Conservation (phyloP, 2,329 filamentous ascomycete genomes). For the Cordyceps javanica region DNA sequence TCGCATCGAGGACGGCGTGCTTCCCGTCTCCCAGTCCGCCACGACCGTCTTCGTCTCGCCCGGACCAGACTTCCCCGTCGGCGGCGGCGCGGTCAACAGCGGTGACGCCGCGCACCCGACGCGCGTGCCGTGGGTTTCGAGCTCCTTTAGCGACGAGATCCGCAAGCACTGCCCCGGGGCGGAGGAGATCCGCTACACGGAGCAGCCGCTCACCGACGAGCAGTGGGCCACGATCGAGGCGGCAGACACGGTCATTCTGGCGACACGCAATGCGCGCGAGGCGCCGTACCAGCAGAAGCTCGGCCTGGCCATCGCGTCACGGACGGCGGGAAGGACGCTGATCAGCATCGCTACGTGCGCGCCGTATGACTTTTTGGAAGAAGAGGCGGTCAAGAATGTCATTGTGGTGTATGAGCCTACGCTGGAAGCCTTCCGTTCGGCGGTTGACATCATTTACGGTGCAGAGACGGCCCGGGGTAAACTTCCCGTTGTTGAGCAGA, state of each 20-base stretch:
- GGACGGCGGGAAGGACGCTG: conserved; percentile 13
- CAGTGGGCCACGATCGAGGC: conserved; percentile 19
- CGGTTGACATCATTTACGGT: conserved; percentile 19
- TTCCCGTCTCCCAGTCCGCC: conserved; percentile 16
- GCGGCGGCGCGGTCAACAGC: conserved; percentile 19
- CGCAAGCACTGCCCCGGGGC: conserved; percentile 13
- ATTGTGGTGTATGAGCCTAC: conserved; percentile 23
- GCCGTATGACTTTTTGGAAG: conserved; percentile 22
- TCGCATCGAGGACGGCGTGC: conserved; percentile 14
- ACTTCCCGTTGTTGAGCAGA: conserved; percentile 15
- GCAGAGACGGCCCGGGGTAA: conserved; percentile 14
- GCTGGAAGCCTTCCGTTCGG: conserved; percentile 19
- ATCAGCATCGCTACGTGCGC: conserved; percentile 21
- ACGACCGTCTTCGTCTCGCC: conserved; percentile 21
- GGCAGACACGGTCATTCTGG: conserved; percentile 20
- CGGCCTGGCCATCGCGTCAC: conserved; percentile 17
- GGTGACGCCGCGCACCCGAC: conserved; percentile 18
- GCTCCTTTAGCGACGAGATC: conserved; percentile 18
- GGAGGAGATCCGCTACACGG: conserved; percentile 19
- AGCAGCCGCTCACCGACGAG: conserved; percentile 12
- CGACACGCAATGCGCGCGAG: conserved; percentile 21
- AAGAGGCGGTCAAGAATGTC: conserved; percentile 17
- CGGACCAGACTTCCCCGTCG: conserved; percentile 19
- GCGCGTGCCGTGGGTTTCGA: conserved; percentile 21
- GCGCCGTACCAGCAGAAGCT: conserved; percentile 20